Conservation (phyloP, 2,329 filamentous ascomycete genomes). For the Emergomyces africanus region DNA sequence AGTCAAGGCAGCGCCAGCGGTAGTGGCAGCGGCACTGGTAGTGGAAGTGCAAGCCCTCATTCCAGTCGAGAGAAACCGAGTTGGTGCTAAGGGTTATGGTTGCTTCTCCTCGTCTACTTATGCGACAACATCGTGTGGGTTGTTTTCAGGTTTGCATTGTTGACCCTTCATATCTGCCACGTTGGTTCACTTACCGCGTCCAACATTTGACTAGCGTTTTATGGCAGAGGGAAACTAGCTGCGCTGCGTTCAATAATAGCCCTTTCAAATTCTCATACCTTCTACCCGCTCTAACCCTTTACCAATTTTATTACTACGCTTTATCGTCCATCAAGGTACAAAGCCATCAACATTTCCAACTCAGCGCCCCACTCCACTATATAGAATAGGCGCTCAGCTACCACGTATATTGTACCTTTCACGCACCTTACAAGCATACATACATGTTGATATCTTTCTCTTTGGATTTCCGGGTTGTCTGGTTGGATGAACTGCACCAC, state of each 20-base stretch:
- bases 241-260: neutral
- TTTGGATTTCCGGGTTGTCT: neutral
- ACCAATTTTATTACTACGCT: neutral
- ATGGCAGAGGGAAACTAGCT: neutral
- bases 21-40: constrained; percentile 27
- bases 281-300: neutral
- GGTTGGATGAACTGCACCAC: neutral
- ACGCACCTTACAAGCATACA: neutral
- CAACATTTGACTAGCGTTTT: neutral
- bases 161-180: neutral
- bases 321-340: neutral
- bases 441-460: neutral
- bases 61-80: constrained; percentile 23
- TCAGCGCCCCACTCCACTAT: neutral
- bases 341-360: neutral
- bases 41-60: constrained; percentile 29
- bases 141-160: neutral
- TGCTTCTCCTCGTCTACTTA: neutral
- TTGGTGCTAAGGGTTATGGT: constrained; percentile 9
- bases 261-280: neutral
- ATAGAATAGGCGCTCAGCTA: neutral
- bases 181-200: neutral
- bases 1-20: constrained; percentile 37
- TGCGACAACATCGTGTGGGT: neutral
- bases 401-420: neutral